Base-by-base conservation (phyloP, 345 rosid species). In the Lumnitzera littorea region DNA sequence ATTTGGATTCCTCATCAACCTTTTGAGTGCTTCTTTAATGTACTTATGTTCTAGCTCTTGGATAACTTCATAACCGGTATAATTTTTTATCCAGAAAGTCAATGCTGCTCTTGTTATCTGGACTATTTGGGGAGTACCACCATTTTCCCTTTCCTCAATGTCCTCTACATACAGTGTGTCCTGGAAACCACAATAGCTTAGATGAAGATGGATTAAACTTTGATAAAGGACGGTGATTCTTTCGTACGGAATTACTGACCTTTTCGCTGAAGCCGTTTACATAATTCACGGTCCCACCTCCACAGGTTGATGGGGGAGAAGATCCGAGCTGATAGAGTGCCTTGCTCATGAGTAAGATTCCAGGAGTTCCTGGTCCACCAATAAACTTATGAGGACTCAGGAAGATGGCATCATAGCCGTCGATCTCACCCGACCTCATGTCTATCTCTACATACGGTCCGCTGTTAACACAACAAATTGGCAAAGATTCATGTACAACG, bases 341-440 rank as follows among this genome's bases (percentile, higher is more conserved):
- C 56, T 73, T 80, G 64, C 64, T 82, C 80, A 80, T 78, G 3
- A 82, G 55, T 57, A 80, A 81, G 23, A 85, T 64, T 13, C 86
- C 88, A 2, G 91, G 88, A 0, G 86, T 60, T 15, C 86, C 82
- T 5, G 91, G 88, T 11, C 88, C 91, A 1, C 91, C 85, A 0
- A 85, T 2, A 63, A 85, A 85, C 63, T 85, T 85, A 55, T 82
- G 91, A 2, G 82, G 82, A 61, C 91, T 78, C 0, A 82, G 71
- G 48, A 80, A 80, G 23, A 82, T 50, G 0, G 79, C 86, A 55
- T 85, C 88, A 56, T 85, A 85, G 8, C 91, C 85, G 20, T 85
- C 78, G 0, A 50, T 31, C 60, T 76, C 78, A 5, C 84, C 84
- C 0, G 78, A 74, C 66, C 70, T 80, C 85, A 82, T 82, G 47